Conservation (phyloP, 2,329 filamentous ascomycete species). For the Hymenotorrendiella dingleyae region DNA sequence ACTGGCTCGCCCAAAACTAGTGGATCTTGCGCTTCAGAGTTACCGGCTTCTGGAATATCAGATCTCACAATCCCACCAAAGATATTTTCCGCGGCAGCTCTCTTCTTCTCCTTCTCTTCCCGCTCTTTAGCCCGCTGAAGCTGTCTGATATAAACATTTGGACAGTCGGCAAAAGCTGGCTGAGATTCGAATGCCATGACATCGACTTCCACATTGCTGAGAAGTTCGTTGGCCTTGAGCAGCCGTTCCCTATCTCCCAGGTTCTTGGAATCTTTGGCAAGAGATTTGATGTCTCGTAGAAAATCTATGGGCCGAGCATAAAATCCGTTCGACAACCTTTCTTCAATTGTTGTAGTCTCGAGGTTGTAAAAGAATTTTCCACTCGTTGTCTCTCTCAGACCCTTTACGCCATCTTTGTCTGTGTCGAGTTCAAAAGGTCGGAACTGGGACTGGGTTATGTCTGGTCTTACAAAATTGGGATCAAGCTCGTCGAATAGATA, state of each 20-base stretch:
- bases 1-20: conserved; percentile 60
- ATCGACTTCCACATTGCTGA: conserved; percentile 91
- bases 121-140: conserved; percentile 55
- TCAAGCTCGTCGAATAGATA: conserved; percentile 84
- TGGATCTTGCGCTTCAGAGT: conserved; percentile 43
- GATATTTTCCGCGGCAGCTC: conserved; percentile 11
- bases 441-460: conserved; percentile 46
- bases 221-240: conserved; percentile 83
- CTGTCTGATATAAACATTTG: conserved; percentile 72
- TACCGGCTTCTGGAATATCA: conserved; percentile 36
- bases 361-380: conserved; percentile 93
- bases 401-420: conserved; percentile 72
- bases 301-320: conserved; percentile 91
- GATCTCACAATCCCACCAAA: conserved; percentile 37
- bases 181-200: conserved; percentile 69
- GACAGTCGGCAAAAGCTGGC: conserved; percentile 67
- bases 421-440: conserved; percentile 75
- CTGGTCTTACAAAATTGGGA: conserved; percentile 58
- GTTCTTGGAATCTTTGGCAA: conserved; percentile 79
- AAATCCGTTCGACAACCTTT: conserved; percentile 92
- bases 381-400: conserved; percentile 67
- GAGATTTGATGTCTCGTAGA: conserved; percentile 74
- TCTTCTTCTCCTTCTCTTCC: conserved; percentile 55
- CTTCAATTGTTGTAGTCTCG: conserved; percentile 87
- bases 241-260: conserved; percentile 77